Base-by-base conservation (phyloP, 1,139 yeast genomes). In the Kurtzmaniella quercitrusa region DNA sequence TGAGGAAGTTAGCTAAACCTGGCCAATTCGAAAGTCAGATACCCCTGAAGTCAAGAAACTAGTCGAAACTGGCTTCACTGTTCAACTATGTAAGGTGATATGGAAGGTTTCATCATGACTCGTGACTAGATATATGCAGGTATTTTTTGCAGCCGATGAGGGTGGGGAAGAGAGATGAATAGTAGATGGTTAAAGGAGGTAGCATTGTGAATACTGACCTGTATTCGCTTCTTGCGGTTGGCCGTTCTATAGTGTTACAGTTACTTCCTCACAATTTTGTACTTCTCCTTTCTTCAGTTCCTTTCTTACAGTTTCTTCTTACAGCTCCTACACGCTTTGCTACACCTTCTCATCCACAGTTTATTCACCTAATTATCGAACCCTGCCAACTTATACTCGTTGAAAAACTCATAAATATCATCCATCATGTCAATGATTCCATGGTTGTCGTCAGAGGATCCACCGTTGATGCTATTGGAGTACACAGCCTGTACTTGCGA, bases 401-500 rank as follows among this genome's bases (percentile, higher is more conserved):
- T 73, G 54, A 82, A 66, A 48, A 75, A 77, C 37, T 63, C 62
- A 55, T 80, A 72, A 38, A 75, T 60, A 46, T 77, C 80, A 29
- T 73, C 75, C 74, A 85, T 70, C 66, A 85, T 67, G 29, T 77
- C 82, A 29, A 69, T 75, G 36, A 82, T 79, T 6, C 90, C 86
- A 49, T 77, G 77, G 41, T 71, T 75, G n/a, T 65, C 46, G 3
- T 37, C 66, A 21, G 53, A 51, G 16, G 51, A 52, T n/a, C 56
- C 58, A 31, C 54, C 44, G 46, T 54, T 65, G 44, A 62, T 62
- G 41, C 62, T 62, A 46, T 69, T 65, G 29, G 82, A 75, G 60
- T 82, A 88, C 42, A 79, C 75, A 7, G 93, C 94, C 46, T 80
- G 81, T n/a, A 88, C 79, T 55, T 85, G 82, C 52, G 84, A 84